Conservation (phyloP, 257 asterid species). For the Dorcoceras hygrometricum region DNA sequence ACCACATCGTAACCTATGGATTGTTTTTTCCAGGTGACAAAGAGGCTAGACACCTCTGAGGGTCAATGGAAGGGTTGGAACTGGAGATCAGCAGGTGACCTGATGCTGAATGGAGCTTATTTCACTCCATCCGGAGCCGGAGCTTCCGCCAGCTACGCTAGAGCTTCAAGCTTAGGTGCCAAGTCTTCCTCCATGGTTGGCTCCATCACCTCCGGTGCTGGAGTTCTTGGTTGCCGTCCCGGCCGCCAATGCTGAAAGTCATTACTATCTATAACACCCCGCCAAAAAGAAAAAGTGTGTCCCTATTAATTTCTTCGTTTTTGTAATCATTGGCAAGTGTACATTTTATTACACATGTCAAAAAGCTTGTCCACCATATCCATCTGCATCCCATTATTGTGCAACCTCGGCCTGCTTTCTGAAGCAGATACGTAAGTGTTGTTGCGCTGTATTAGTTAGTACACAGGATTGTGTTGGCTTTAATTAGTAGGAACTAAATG, state of each 20-base stretch:
- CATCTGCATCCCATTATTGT: slow-evolving; percentile 7
- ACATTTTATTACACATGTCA: slow-evolving; percentile 47
- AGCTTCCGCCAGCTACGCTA: slow-evolving; percentile 57
- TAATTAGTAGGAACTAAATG: slow-evolving; percentile 31
- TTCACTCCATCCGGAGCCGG: slow-evolving; percentile 62
- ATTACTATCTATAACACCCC: background rate
- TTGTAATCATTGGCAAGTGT: slow-evolving; percentile 37
- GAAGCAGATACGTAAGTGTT: slow-evolving; percentile 53
- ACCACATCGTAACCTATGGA: background rate
- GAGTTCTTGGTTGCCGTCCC: slow-evolving; percentile 47
- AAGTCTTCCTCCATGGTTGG: slow-evolving; percentile 50
- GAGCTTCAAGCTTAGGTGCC: slow-evolving; percentile 64
- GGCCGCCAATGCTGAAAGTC: slow-evolving; percentile 43
- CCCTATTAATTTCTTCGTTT: background rate
- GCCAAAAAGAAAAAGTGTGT: slow-evolving; percentile 20
- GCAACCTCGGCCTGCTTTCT: slow-evolving; percentile 57
- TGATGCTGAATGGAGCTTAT: slow-evolving; percentile 60
- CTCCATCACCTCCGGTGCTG: slow-evolving; percentile 47
- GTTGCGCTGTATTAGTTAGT: slow-evolving; percentile 28
- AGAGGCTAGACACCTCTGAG: slow-evolving; percentile 44
- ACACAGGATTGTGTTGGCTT: slow-evolving; percentile 25
- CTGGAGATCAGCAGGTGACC: slow-evolving; percentile 60
- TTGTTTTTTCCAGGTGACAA: slow-evolving; percentile 40
- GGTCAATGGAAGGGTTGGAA: slow-evolving; percentile 51
- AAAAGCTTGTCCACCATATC: slow-evolving; percentile 10